These are phyloP conservation scores for Excoecaria agallocha DNA, from an alignment of 345 rosid species.

Conservation along the genomic window DNA sequence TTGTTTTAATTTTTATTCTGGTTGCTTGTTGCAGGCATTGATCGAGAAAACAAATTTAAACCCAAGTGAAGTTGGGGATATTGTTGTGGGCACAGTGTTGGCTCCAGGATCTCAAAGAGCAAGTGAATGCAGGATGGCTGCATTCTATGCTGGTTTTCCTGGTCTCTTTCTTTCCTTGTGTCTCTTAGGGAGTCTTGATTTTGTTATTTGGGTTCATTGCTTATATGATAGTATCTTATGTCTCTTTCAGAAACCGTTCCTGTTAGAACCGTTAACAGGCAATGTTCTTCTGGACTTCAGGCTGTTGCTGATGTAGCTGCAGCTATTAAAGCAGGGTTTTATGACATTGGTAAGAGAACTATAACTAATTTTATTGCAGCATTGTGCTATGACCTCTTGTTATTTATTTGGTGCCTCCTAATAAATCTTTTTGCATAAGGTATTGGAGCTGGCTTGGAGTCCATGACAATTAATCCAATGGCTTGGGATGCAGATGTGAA, in stretches of 20 bases:
- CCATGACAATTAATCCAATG: slow-evolving; percentile 82
- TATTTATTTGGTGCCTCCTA: not conserved
- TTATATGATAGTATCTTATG: not conserved
- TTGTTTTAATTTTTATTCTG: not conserved
- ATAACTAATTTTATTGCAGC: not conserved
- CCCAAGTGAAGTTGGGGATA: slow-evolving; percentile 94
- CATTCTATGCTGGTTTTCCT: slow-evolving; percentile 95
- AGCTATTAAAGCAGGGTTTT: slow-evolving; percentile 92
- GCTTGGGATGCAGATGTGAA: slow-evolving; percentile 84
- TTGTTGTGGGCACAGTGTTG: slow-evolving; percentile 90
- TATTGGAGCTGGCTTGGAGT: slow-evolving; percentile 96
- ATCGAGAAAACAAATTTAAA: slow-evolving; percentile 70
- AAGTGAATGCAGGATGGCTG: slow-evolving; percentile 96
- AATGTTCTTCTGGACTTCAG: slow-evolving; percentile 96
- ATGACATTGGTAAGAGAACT: slow-evolving; percentile 66
- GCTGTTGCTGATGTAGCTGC: slow-evolving; percentile 99
- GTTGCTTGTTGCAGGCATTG: slow-evolving; percentile 57
- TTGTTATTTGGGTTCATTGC: not conserved
- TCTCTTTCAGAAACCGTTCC: slow-evolving; percentile 71
- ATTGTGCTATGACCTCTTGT: not conserved
- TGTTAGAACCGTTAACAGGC: slow-evolving; percentile 84
- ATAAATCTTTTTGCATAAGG: slow-evolving; percentile 37
- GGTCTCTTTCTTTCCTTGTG: slow-evolving; percentile 36
- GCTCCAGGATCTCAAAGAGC: slow-evolving; percentile 92
- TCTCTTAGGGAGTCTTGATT: not conserved